Base-by-base conservation (phyloP, 352 stramenopile species). In the Phytophthora foliorum region DNA sequence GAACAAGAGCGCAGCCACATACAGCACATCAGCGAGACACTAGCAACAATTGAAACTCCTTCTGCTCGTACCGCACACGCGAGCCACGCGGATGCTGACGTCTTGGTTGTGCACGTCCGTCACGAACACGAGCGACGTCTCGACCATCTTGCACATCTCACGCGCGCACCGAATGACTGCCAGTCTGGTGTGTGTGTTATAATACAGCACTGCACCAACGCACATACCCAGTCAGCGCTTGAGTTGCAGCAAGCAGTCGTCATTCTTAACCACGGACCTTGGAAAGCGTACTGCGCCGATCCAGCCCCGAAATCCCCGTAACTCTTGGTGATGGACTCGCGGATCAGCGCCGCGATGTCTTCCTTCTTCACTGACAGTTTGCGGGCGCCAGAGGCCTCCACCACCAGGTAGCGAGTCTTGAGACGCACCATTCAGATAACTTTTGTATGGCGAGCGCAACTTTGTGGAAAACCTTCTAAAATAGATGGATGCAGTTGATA, bases 361-460 rank as follows among this genome's bases (percentile, higher is more conserved):
- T 92, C 84, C 55, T 81, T 87, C 67, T 88, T 77, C n/a, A 85
- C 48, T 25, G 62, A 24, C 36, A 87, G 68, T 57, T 84, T 91
- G 21, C 78, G 75, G 21, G 69, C 64, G 19, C 64, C 75, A 32
- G 71, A 67, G n/a, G 82, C 63, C 65, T 93, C 84, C 57, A 89
- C 80, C 52, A 92, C 58, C 57, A 94, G 48, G 71, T 92, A 94
- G 16, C 84, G 82, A 16, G 84, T 92, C 75, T 94, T 94, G 17
- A 92, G 82, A 9, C 86, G 82, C 60, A 94, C 86, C 86, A 94
- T 94, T n/a, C n/a, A n/a, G 16, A 32, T 13, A 16, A 31, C 4
- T 29, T 62, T 25, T 27, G 17, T n/a, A 44, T 22, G n/a, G 32
- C 16, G 17, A 31, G 8, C n/a, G n/a, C 16, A 45, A 21, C 42